Evolutionary conservation across 2,329 filamentous ascomycete species (phyloP).

Genomic region (Colletotrichum tropicicola): DNA sequence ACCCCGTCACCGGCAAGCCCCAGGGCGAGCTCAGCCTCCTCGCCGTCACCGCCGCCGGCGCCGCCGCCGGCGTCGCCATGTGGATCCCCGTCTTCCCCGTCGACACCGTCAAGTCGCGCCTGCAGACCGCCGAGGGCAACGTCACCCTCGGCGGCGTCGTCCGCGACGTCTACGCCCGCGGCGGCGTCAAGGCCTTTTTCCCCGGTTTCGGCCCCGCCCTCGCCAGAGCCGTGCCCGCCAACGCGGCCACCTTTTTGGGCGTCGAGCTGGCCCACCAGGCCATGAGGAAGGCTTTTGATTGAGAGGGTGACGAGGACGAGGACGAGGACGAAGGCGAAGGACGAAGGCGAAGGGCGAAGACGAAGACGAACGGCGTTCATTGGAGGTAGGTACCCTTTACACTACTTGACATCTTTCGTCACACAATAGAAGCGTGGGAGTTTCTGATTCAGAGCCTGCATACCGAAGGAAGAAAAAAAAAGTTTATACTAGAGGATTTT

Average conservation of each 20-base stretch:
- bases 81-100: slow-evolving; percentile 99
- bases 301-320: not conserved
- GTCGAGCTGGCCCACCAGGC: slow-evolving; percentile 86
- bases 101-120: slow-evolving; percentile 92
- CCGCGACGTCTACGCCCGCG: slow-evolving; percentile 80
- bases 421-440: slow-evolving; percentile 1
- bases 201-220: slow-evolving; percentile 94
- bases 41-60: slow-evolving; percentile 87
- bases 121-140: slow-evolving; percentile 91
- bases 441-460: not conserved
- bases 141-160: slow-evolving; percentile 84
- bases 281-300: slow-evolving; percentile 77
- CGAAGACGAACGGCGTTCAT: not conserved
- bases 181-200: slow-evolving; percentile 93
- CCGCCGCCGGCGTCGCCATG: slow-evolving; percentile 94
- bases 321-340: not conserved
- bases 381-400: not conserved
- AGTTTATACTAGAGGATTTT: not conserved
- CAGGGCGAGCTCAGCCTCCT: slow-evolving; percentile 81
- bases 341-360: not conserved
- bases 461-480: not conserved
- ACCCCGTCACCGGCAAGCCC: slow-evolving; percentile 75
- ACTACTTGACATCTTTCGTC: not conserved
- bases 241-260: slow-evolving; percentile 92
- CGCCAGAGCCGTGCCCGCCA: slow-evolving; percentile 92